phyloP scores from a whole-genome alignment of 2,329 filamentous ascomycete genomes.

The Stromatinia cepivora region DNA sequence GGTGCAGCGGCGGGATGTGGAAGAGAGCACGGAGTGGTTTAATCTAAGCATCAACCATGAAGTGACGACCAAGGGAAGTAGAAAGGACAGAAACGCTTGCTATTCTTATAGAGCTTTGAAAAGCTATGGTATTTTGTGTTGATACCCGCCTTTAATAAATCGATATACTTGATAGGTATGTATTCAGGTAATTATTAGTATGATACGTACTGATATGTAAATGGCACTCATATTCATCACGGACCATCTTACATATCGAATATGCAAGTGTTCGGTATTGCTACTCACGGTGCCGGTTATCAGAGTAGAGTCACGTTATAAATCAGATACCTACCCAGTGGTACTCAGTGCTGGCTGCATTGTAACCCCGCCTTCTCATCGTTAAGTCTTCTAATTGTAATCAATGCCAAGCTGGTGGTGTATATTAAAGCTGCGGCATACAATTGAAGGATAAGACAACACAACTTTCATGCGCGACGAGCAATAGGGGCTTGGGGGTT shows the following conservation, averaged over 20 bases:
- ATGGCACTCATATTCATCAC: neutral
- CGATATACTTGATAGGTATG: neutral
- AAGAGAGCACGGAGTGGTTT: neutral
- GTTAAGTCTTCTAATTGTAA: neutral
- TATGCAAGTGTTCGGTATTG: neutral
- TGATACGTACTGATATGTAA: neutral
- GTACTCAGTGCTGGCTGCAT: neutral
- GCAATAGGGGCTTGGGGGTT: neutral
- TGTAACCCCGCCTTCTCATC: neutral
- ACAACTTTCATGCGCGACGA: neutral
- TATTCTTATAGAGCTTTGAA: too few species aligned
- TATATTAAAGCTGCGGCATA: neutral
- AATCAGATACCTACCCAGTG: neutral
- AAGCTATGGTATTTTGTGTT: neutral
- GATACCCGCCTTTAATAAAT: neutral
- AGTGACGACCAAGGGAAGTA: neutral
- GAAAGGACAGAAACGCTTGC: neutral
- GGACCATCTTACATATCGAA: neutral
- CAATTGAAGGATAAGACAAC: neutral
- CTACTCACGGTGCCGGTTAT: neutral
- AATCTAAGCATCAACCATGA: neutral
- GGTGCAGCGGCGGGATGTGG: neutral
- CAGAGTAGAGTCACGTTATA: neutral
- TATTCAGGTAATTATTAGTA: neutral
- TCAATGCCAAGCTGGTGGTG: neutral